Base-by-base conservation (phyloP, 805 yeast species). In the Ogataea ganodermae region DNA sequence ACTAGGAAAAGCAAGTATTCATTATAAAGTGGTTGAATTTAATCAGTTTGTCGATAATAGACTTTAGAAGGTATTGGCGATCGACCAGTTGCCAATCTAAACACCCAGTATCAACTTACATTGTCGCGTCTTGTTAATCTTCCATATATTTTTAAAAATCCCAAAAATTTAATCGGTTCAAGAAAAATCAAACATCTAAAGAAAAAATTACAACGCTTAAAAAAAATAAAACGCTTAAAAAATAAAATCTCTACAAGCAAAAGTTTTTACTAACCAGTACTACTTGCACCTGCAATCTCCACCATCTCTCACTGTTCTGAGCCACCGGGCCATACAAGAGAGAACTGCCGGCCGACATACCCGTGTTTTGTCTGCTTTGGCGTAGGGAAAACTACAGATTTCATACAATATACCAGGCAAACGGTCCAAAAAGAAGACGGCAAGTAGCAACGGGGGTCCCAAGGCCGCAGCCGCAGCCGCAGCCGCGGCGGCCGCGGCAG, bases 321-420 rank as follows among this genome's bases (percentile, higher is more conserved):
- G 8, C 24, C 8, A 6, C 24, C 24, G 8, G 6, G 6, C 8
- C 8, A 22, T 22, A 6, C 24, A 22, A 8, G 24, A 30, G 33
- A 14, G 21, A 33, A 5, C 4, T 23, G 36, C 36, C 21, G 13
- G 36, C 14, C 36, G 18, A 18, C 36, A 5, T 12, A 6, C 13
- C 14, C 6, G 36, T 6, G 23, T 26, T 23, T 18, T 24, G 38
- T 20, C 20, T 27, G 21, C 26, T 27, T 14, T 35, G 33, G 22
- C 18, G 16, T 12, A 5, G 7, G 3, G 17, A 14, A 31, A 14
- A 31, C 17, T 20, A 20, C 21, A 31, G 22, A 30, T 22, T 24
- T 22, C 45, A 22, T 32, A 37, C 54, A 50, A 47, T 47, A 50
- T 50, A 40, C 49, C 54, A 26, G 45, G 42, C 14, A 47, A 48